These are phyloP conservation scores for Tetrapisispora iriomotensis DNA, from an alignment of 805 yeast species.

Conservation along the genomic window DNA sequence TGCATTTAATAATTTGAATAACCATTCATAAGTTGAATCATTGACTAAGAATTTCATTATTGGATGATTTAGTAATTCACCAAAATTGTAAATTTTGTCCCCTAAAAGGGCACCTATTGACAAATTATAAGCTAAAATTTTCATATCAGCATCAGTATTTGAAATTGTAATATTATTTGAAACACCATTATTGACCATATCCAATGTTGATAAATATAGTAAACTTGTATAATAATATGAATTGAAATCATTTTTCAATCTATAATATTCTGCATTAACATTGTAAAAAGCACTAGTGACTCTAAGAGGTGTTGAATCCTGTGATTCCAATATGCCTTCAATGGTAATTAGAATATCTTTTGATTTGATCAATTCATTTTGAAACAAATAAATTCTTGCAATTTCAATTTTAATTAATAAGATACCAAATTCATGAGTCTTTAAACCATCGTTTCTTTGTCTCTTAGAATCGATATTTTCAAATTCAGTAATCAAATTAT, in stretches of 20 bases:
- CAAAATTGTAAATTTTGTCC: slow-evolving; percentile 87
- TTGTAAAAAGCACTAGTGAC: slow-evolving; percentile 78
- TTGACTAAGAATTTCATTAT: slow-evolving; percentile 46
- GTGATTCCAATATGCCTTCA: slow-evolving; percentile 45
- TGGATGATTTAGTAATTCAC: slow-evolving; percentile 87
- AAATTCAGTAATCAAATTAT: slow-evolving; percentile 37
- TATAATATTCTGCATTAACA: slow-evolving; percentile 66
- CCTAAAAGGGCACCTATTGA: slow-evolving; percentile 83
- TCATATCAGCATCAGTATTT: slow-evolving; percentile 27
- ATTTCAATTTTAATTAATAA: slow-evolving; percentile 58
- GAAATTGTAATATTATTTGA: slow-evolving; percentile 1
- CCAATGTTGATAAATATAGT: slow-evolving; percentile 62
- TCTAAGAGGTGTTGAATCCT: slow-evolving; percentile 47
- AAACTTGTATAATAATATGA: slow-evolving; percentile 72
- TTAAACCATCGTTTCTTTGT: slow-evolving; percentile 29
- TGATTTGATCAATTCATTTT: slow-evolving; percentile 48
- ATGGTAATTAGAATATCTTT: slow-evolving; percentile 58
- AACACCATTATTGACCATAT: background rate
- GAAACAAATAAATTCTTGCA: slow-evolving; percentile 56
- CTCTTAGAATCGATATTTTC: slow-evolving; percentile 29
- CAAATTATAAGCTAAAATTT: slow-evolving; percentile 59
- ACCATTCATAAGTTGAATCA: slow-evolving; percentile 51
- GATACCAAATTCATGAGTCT: slow-evolving; percentile 43
- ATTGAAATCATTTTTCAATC: slow-evolving; percentile 69
- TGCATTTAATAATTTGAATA: slow-evolving; percentile 56